These are phyloP conservation scores for Nemania bipapillata DNA, from an alignment of 2,329 filamentous ascomycete species.

Conservation along the genomic window DNA sequence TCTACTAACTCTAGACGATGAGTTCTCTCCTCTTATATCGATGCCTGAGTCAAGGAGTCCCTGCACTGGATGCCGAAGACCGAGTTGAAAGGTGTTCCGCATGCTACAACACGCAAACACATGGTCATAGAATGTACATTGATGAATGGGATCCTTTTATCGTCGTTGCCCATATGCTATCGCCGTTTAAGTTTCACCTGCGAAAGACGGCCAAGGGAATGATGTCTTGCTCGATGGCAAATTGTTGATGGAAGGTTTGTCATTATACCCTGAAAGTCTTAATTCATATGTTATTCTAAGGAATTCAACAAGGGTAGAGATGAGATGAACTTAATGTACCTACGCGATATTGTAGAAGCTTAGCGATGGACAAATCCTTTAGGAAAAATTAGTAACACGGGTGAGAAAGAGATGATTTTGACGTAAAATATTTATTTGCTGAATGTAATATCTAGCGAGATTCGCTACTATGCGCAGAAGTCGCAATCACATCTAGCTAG, in stretches of 20 bases:
- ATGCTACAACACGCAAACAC: slow-evolving; percentile 9
- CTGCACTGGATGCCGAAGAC: slow-evolving; percentile 11
- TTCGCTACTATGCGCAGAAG: no score
- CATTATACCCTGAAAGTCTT: neutral
- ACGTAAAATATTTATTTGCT: no score
- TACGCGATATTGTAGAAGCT: no score
- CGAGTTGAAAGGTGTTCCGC: neutral
- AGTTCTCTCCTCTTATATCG: slow-evolving; percentile 4
- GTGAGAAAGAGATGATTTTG: no score
- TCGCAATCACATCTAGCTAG: no score
- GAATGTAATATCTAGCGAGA: no score
- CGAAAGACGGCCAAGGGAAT: slow-evolving; percentile 9
- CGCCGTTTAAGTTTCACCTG: slow-evolving; percentile 14
- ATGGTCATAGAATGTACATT: slow-evolving; percentile 16
- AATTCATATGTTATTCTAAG: neutral
- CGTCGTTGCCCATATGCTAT: slow-evolving; percentile 13
- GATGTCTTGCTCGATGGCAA: slow-evolving; percentile 12
- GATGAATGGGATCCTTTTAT: slow-evolving; percentile 13
- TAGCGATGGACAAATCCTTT: no score
- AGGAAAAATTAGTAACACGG: no score
- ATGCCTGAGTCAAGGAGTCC: slow-evolving; percentile 7
- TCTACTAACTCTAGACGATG: neutral
- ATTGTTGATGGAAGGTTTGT: slow-evolving; percentile 4
- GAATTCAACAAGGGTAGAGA: neutral
- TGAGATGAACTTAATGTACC: no score